Conservation (phyloP, 257 asterid genomes). For the Perilla frutescens region DNA sequence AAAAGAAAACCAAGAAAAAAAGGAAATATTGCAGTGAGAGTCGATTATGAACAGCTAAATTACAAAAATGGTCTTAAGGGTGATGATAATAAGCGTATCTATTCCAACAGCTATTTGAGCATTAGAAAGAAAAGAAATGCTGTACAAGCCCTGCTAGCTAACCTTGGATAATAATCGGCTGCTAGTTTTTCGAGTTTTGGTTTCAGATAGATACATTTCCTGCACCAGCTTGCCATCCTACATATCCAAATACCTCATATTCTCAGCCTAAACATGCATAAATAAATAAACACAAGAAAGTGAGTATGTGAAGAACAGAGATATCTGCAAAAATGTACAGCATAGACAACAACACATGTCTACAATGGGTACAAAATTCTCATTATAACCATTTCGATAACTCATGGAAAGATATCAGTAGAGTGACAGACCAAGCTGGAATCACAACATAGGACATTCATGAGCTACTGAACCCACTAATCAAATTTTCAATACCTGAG, state of each 20-base stretch:
- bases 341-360: conserved; percentile 5
- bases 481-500: conserved; percentile 4
- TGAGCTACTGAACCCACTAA: conserved; percentile 16
- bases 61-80: neutral
- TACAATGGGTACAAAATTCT: conserved; percentile 6
- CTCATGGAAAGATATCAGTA: neutral
- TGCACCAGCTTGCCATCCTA: conserved; percentile 98
- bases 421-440: neutral
- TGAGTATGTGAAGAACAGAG: conserved; percentile 15
- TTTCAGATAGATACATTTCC: conserved; percentile 93
- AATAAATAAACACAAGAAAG: conserved; percentile 31
- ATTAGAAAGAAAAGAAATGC: conserved; percentile 17
- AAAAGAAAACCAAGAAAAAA: neutral
- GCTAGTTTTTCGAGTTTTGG: conserved; percentile 93
- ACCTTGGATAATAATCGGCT: conserved; percentile 92
- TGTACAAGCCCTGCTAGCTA: conserved; percentile 27
- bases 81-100: neutral
- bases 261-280: conserved; percentile 40
- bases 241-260: conserved; percentile 47
- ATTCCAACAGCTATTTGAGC: neutral
- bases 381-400: conserved; percentile 6
- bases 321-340: conserved; percentile 9
- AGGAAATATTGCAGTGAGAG: conserved; percentile 1
- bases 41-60: conserved; percentile 2
- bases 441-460: neutral